phyloP scores from a whole-genome alignment of 192 early-diverging fungal genomes.

The Linnemannia elongata region DNA sequence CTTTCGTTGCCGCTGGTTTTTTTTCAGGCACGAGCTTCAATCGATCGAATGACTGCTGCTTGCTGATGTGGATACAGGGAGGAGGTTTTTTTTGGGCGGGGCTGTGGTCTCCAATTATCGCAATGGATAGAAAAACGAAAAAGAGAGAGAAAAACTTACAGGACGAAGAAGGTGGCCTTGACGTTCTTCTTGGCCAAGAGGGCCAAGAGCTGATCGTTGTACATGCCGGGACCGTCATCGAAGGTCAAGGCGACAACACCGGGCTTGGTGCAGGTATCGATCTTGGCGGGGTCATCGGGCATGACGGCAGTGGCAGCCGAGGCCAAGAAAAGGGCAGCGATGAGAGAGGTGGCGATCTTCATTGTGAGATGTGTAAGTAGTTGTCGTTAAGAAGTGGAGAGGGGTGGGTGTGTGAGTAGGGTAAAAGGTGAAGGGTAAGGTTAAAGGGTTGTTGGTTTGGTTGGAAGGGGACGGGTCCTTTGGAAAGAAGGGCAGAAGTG shows the following conservation, averaged over 20 bases:
- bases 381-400: background rate
- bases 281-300: conserved; percentile 40
- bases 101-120: too few relatives aligned
- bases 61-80: too few relatives aligned
- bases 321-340: conserved; percentile 41
- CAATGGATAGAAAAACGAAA: background rate
- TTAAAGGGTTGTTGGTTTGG: background rate
- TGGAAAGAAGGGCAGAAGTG: conserved; percentile 22
- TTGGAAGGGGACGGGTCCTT: conserved; percentile 45
- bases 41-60: too few relatives aligned
- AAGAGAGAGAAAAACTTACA: conserved; percentile 47
- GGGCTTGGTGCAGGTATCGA: conserved; percentile 46
- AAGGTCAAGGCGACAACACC: conserved; percentile 63
- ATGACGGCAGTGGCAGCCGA: conserved; percentile 33
- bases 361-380: conserved; percentile 28
- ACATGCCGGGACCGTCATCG: conserved; percentile 65
- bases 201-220: conserved; percentile 65
- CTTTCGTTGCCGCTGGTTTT: too few relatives aligned
- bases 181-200: conserved; percentile 63
- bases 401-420: background rate
- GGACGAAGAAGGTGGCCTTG: conserved; percentile 77
- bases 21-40: too few relatives aligned
- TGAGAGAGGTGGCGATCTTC: conserved; percentile 46
- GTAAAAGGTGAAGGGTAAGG: background rate
- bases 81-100: too few relatives aligned